Evolutionary conservation across 2,329 filamentous ascomycete species (phyloP), one percentile per base, ranked within the genome.

Genomic region (Cladophialophora immunda): DNA sequence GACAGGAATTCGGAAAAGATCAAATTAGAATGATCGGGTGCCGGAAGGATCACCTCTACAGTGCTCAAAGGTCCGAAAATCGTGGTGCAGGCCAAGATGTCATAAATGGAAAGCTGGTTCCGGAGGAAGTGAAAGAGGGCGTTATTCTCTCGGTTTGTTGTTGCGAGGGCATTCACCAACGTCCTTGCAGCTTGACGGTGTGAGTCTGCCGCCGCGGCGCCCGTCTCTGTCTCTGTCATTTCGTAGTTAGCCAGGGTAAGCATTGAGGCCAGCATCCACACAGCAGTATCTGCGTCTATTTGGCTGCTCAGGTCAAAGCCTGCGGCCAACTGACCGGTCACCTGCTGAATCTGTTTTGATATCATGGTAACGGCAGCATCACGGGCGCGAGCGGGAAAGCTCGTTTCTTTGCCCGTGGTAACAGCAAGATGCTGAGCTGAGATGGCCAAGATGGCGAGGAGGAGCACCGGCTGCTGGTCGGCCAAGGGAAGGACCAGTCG

Each of bases 201-300:
- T 4, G 65, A 70, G 52, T 70, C 68, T 11, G 68, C 68, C 5
- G 65, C 68, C 6, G 50, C 55, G 8, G 65, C 68, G 3, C 68
- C 68, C 15, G 50, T 59, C 30, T 66, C 65, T 19, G 68, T 68
- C 32, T 70, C 68, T 4, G 62, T 63, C 68, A 70, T 70, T 52
- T 70, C 68, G 55, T 70, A 70, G n/a, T 50, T 56, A 13, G 68
- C 65, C 17, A 70, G 56, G 8, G 68, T 70, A 30, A 70, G 59
- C 68, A 70, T 70, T 36, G 68, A 70, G 5, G 68, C 68, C 7
- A 70, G 68, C 68, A 70, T 68, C 65, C 68, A 70, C 22, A 65
- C 68, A 1, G 65, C 68, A 25, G 68, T 70, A n/a, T 70, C 68
- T 25, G 63, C 38, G 47, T 70, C 68, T 52, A 70, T 70, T 15